These are phyloP conservation scores for Stachybotrys elegans DNA, from an alignment of 2,329 filamentous ascomycete species.

Conservation along the genomic window DNA sequence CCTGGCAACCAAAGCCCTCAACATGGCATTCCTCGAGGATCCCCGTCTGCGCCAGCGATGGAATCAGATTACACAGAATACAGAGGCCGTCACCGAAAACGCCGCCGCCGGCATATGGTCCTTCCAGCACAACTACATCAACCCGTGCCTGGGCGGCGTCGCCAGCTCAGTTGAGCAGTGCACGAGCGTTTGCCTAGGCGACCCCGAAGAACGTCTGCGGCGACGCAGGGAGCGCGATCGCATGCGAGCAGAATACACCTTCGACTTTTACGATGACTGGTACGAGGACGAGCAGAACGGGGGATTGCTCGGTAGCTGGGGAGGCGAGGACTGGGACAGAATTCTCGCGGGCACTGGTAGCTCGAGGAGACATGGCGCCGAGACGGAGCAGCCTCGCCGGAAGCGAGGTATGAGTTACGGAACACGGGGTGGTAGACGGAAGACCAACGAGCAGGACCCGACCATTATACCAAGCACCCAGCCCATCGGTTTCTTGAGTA, in stretches of 20 bases:
- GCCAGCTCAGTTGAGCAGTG: slow-evolving; percentile 66
- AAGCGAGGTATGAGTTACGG: slow-evolving; percentile 90
- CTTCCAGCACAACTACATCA: slow-evolving; percentile 80
- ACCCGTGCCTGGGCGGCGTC: slow-evolving; percentile 70
- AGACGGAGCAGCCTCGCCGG: slow-evolving; percentile 58
- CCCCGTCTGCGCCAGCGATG: slow-evolving; percentile 88
- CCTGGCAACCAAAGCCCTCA: slow-evolving; percentile 14
- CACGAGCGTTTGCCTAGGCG: slow-evolving; percentile 64
- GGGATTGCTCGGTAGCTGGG: slow-evolving; percentile 67
- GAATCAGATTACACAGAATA: slow-evolving; percentile 86
- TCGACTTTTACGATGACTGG: slow-evolving; percentile 99
- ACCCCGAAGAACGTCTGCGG: slow-evolving; percentile 67
- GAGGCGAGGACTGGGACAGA: slow-evolving; percentile 78
- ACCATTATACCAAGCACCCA: slow-evolving; percentile 88
- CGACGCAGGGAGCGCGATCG: slow-evolving; percentile 60
- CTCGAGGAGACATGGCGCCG: slow-evolving; percentile 29
- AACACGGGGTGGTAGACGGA: slow-evolving; percentile 52
- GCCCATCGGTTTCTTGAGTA: slow-evolving; percentile 77
- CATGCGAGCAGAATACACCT: slow-evolving; percentile 69
- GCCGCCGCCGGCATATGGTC: slow-evolving; percentile 89
- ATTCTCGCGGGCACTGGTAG: slow-evolving; percentile 66
- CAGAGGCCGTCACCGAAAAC: slow-evolving; percentile 84
- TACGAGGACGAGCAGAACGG: slow-evolving; percentile 56
- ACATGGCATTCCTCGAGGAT: slow-evolving; percentile 65
- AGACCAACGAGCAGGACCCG: slow-evolving; percentile 61